A percentile compares a stretch with the other conserved stretches of the same genome.
phyloP scores from a whole-genome alignment of 148 eudicot species.

The Suaeda aralocaspica region DNA sequence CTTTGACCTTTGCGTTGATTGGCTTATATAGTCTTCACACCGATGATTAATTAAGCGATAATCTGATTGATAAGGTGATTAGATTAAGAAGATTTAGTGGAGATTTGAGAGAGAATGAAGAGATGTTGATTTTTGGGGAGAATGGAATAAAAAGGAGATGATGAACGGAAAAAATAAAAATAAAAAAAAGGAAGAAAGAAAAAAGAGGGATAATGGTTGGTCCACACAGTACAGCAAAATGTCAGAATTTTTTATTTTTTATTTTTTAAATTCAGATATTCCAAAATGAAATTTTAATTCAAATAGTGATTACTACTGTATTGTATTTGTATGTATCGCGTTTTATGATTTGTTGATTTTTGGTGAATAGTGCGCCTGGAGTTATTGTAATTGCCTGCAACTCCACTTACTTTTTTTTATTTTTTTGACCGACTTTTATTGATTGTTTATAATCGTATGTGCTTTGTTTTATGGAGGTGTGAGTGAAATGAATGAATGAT shows the following conservation, averaged over 20 bases:
- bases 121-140: conserved; percentile 9
- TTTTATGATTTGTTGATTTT: too few species aligned
- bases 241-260: conserved; percentile 7
- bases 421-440: neutral
- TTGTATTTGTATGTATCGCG: too few species aligned
- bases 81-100: conserved; percentile 1
- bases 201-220: conserved; percentile 10
- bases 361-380: too few species aligned
- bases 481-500: neutral
- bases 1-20: too few species aligned
- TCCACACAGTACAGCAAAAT: conserved; percentile 29
- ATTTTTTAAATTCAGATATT: too few species aligned
- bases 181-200: neutral
- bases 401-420: conserved; percentile 16
- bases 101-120: neutral
- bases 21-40: too few species aligned
- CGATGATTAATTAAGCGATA: too few species aligned
- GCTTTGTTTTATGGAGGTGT: too few species aligned
- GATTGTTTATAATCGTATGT: too few species aligned
- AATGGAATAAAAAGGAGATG: neutral
- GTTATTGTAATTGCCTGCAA: conserved; percentile 25
- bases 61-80: neutral
- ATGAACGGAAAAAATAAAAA: neutral
- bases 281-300: too few species aligned
- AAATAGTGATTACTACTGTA: too few species aligned